Evolutionary conservation across 495 filamentous ascomycete species (phyloP), one percentile per base, ranked within the genome.

Genomic region (Lophiostoma macrostomum): DNA sequence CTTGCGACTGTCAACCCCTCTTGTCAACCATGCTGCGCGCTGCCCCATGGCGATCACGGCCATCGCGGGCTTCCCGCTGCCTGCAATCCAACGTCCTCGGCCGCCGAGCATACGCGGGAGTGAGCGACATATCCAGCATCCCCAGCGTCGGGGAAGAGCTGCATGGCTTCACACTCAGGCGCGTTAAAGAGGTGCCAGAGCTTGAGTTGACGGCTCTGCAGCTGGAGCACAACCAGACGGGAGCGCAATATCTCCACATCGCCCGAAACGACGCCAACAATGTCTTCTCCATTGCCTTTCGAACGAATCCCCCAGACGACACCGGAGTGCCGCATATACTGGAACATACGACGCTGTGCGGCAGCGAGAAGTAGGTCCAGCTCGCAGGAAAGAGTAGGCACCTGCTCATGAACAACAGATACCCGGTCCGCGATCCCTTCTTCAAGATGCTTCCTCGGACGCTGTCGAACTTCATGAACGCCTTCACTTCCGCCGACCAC

Each of bases 391-490:
- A 43, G 58, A 27, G 41, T 8, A 45, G 10, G 25, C 27, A 31
- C 3, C 37, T 74, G 42, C 67, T 47, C 38, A 53, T 49, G 56
- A 22, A 8, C 20, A 12, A 4, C 65, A 95, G 89, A 67, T 95
- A 91, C 70, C 94, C 93, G 14, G 87, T 98, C 56, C 86, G 93
- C 46, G 93, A 98, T 69, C 93, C 93, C 0, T 98, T 98, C 75
- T 97, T 98, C 74, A 98, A 97, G 77, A 98, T 98, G 93, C 80
- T 98, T 23, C 94, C 91, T 12, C 84, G 93, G 40, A 95, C 93
- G 20, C 80, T 98, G 2, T 95, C 93, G 32, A 98, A 96, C 68
- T 97, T 96, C 66, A 98, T 98, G 93, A 98, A 98, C 66, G 93
- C 93, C 36, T 94, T 97, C 63, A 98, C 93, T 29, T 87, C 89